Percentiles rank a stretch among this genome's conserved stretches.
These are phyloP conservation scores for Scedosporium apiospermum DNA, from an alignment of 2,329 filamentous ascomycete species.

Conservation along the genomic window DNA sequence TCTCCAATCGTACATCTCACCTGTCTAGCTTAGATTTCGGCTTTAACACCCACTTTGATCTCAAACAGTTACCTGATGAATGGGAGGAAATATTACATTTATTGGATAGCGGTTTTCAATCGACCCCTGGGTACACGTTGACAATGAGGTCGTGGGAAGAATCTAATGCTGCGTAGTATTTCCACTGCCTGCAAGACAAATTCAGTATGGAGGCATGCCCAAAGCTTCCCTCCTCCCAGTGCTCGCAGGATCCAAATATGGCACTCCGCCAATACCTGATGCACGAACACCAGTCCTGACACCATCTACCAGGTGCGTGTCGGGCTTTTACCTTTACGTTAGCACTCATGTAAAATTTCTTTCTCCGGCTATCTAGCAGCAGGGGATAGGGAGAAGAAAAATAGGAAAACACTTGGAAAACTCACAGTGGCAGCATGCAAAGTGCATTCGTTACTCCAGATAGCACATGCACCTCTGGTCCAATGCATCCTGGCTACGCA, in stretches of 20 bases:
- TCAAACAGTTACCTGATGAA: too few species aligned
- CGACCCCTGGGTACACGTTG: too few species aligned
- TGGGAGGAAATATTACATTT: too few species aligned
- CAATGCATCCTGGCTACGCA: constrained; percentile 39
- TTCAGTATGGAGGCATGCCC: background rate
- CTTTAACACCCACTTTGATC: too few species aligned
- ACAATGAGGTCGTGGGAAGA: too few species aligned
- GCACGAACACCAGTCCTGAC: constrained; percentile 40
- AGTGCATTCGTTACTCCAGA: constrained; percentile 51
- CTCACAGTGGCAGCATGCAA: constrained; percentile 40
- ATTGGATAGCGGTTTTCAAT: too few species aligned
- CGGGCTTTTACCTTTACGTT: constrained; percentile 21
- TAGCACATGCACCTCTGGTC: constrained; percentile 33
- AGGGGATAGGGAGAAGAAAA: constrained; percentile 28
- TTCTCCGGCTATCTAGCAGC: background rate
- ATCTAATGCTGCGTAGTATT: too few species aligned
- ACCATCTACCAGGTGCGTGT: constrained; percentile 42
- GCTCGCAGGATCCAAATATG: constrained; percentile 41
- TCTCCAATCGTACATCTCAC: too few species aligned
- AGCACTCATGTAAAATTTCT: background rate
- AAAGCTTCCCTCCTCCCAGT: constrained; percentile 18
- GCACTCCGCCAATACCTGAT: constrained; percentile 43
- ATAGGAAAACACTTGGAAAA: background rate
- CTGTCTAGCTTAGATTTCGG: too few species aligned
- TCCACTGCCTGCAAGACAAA: background rate